Conservation (phyloP, 2,329 filamentous ascomycete genomes). For the Monosporascus cannonballus region DNA sequence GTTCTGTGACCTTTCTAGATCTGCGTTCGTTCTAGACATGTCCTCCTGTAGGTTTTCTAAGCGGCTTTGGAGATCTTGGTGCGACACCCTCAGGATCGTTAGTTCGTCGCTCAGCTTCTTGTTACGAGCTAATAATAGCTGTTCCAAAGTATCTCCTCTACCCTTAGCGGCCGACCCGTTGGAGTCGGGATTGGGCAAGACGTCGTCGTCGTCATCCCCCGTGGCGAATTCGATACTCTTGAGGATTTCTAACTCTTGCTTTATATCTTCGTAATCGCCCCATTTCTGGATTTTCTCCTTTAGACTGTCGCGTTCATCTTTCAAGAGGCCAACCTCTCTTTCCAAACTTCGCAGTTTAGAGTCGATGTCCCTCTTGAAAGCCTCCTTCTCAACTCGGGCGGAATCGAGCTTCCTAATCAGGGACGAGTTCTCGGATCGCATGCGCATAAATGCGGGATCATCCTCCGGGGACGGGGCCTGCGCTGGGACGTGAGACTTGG, state of each 20-base stretch:
- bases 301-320: slow-evolving; percentile 74
- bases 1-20: slow-evolving; percentile 77
- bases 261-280: slow-evolving; percentile 93
- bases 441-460: slow-evolving; percentile 79
- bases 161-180: slow-evolving; percentile 48
- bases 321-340: slow-evolving; percentile 66
- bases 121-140: slow-evolving; percentile 84
- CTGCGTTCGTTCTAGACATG: slow-evolving; percentile 73
- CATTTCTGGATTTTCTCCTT: slow-evolving; percentile 80
- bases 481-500: slow-evolving; percentile 65
- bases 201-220: slow-evolving; percentile 73
- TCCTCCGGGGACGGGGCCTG: slow-evolving; percentile 68
- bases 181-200: slow-evolving; percentile 35
- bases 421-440: slow-evolving; percentile 90
- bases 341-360: slow-evolving; percentile 71
- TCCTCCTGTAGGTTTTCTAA: slow-evolving; percentile 79
- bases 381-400: slow-evolving; percentile 75
- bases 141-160: slow-evolving; percentile 79
- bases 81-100: slow-evolving; percentile 85
- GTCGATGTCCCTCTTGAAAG: slow-evolving; percentile 70
- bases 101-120: slow-evolving; percentile 95
- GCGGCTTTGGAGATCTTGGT: slow-evolving; percentile 80
- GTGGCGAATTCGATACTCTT: slow-evolving; percentile 98
- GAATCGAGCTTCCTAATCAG: slow-evolving; percentile 84
- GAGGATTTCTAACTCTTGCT: slow-evolving; percentile 90